phyloP scores from a whole-genome alignment of 2,329 filamentous ascomycete genomes.

The Furcasterigmium furcatum region DNA sequence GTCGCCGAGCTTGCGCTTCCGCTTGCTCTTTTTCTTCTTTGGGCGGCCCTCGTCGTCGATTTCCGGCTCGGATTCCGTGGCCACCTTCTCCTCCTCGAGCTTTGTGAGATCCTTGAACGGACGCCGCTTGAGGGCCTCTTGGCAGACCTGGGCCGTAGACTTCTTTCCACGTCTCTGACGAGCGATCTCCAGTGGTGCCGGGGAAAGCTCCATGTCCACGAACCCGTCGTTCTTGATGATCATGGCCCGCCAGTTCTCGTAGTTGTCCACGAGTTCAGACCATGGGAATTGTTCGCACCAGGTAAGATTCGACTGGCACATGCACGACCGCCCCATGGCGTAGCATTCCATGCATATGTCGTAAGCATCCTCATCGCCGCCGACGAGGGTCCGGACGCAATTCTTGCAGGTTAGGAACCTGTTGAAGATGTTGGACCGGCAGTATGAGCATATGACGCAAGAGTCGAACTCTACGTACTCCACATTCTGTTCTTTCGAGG shows the following conservation, averaged over 20 bases:
- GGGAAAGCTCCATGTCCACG: constrained; percentile 62
- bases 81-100: constrained; percentile 43
- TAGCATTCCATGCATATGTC: constrained; percentile 99
- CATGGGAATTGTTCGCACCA: constrained; percentile 96
- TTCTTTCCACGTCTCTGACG: constrained; percentile 67
- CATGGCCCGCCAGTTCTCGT: constrained; percentile 79
- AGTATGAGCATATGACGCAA: constrained; percentile 94
- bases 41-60: constrained; percentile 61
- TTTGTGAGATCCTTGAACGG: constrained; percentile 82
- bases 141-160: constrained; percentile 87
- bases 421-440: constrained; percentile 95
- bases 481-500: constrained; percentile 64
- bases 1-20: constrained; percentile 52
- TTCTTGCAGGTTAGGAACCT: constrained; percentile 88
- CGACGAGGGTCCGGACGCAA: constrained; percentile 66
- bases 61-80: constrained; percentile 47
- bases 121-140: constrained; percentile 75
- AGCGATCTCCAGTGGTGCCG: constrained; percentile 68
- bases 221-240: constrained; percentile 72
- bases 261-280: constrained; percentile 71
- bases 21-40: constrained; percentile 57
- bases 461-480: constrained; percentile 83
- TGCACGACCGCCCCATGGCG: constrained; percentile 92
- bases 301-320: constrained; percentile 76
- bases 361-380: constrained; percentile 78